These are phyloP conservation scores for Lachnellula arida DNA, from an alignment of 2,329 filamentous ascomycete species.

Conservation along the genomic window DNA sequence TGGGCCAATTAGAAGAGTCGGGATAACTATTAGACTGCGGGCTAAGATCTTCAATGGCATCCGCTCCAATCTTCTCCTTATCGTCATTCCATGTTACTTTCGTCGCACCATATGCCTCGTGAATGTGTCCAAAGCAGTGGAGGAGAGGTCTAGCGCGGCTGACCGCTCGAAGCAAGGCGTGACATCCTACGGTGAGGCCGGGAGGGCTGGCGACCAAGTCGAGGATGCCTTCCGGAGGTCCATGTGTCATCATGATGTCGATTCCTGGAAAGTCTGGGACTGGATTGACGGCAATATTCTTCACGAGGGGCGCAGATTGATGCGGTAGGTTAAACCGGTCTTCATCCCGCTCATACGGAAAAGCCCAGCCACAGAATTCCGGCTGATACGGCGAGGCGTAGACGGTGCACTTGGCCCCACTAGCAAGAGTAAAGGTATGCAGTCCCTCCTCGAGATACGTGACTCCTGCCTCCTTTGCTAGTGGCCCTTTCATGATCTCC, in stretches of 20 bases:
- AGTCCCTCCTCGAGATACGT: constrained; percentile 25
- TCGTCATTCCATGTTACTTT: constrained; percentile 45
- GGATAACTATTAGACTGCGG: constrained; percentile 38
- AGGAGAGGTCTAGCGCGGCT: constrained; percentile 40
- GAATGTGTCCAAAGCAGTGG: constrained; percentile 56
- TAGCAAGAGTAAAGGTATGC: constrained; percentile 21
- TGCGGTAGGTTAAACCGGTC: constrained; percentile 16
- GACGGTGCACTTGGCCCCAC: constrained; percentile 20
- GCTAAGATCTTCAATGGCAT: constrained; percentile 22
- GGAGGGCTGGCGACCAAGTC: neutral
- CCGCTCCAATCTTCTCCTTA: constrained; percentile 31
- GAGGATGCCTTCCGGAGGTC: constrained; percentile 33
- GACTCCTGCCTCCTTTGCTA: constrained; percentile 17
- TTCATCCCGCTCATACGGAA: constrained; percentile 17
- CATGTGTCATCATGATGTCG: constrained; percentile 37
- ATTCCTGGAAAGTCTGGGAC: constrained; percentile 15
- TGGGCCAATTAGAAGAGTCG: constrained; percentile 27
- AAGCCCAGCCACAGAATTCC: constrained; percentile 21
- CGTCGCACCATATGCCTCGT: constrained; percentile 54
- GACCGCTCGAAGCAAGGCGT: constrained; percentile 42
- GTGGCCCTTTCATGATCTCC: constrained; percentile 11
- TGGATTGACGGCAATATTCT: constrained; percentile 9
- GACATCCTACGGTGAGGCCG: constrained; percentile 39
- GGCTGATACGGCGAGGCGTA: constrained; percentile 28
- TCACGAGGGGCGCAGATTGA: neutral